These are phyloP conservation scores for Uromyces viciae-fabae DNA, from an alignment of 1,284 basidiomycete species.

Conservation along the genomic window DNA sequence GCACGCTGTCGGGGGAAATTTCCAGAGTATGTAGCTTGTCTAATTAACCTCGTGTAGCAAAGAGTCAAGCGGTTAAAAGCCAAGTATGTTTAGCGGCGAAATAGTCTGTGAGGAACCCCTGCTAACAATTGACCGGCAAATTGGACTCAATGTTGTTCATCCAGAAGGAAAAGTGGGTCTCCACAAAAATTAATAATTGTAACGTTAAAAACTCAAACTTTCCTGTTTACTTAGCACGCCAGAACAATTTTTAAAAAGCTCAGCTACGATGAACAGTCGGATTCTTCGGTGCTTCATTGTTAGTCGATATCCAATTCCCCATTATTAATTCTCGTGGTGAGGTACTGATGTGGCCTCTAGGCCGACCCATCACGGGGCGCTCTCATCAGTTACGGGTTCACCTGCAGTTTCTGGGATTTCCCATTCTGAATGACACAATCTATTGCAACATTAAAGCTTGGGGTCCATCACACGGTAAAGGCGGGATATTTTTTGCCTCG, in stretches of 20 bases:
- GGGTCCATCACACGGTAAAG: constrained; percentile 71
- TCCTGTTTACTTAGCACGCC: constrained; percentile 62
- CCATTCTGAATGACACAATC: constrained; percentile 66
- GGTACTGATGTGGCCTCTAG: too few species aligned
- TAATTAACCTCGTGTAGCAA: not conserved
- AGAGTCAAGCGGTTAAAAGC: too few species aligned
- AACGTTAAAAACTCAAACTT: not conserved
- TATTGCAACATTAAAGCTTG: constrained; percentile 67
- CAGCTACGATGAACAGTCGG: constrained; percentile 73
- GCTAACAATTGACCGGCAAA: constrained; percentile 87
- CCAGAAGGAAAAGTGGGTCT: constrained; percentile 76
- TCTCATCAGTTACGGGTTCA: constrained; percentile 96
- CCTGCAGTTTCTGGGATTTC: constrained; percentile 85
- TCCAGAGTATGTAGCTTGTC: constrained; percentile 63
- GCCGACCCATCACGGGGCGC: constrained; percentile 57
- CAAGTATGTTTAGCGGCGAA: constrained; percentile 63
- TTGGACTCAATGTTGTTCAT: constrained; percentile 90
- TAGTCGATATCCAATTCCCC: constrained; percentile 57
- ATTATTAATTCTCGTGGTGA: constrained; percentile 20
- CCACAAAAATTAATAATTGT: not conserved
- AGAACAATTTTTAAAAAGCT: constrained; percentile 84
- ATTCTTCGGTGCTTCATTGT: constrained; percentile 88
- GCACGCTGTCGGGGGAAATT: constrained; percentile 79
- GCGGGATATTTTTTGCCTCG: constrained; percentile 59
- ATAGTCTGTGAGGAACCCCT: constrained; percentile 79